Base-by-base conservation (phyloP, 257 asterid species). In the Scutellaria barbata region DNA sequence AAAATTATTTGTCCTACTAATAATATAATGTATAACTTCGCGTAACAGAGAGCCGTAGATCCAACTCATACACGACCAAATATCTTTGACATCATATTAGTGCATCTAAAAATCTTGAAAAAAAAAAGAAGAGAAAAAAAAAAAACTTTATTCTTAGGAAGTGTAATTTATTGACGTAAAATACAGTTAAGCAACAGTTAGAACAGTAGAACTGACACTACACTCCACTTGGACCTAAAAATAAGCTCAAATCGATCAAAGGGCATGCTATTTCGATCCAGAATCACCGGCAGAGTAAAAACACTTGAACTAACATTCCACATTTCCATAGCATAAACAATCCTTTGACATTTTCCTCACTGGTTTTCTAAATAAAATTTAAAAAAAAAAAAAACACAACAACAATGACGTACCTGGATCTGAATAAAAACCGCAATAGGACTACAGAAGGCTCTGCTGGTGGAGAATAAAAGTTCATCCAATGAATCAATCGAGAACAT, bases 371-470 rank as follows among this genome's bases (percentile, higher is more conserved):
- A 7, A 74, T 17, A 14, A 35, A 53, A 66, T 10, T 67, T 69
- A 30, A 52, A 53, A 42, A 22, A 41, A 1, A 53, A 22, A n/a
- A 54, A 41, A 1, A 25, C 4, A 35, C 25, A 22, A 22, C 25
- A 11, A 4, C 45, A 8, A 10, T 25, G 18, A 6, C 55, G 1
- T 25, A 90, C 99, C 98, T 95, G 99, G 91, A 95, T 92, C 97
- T 92, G 98, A 81, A 95, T 40, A 61, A 87, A 88, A 55, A 88
- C 46, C 3, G 87, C 96, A 25, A 89, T 39, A 12, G 96, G 94
- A 77, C 86, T 81, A 48, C 88, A 83, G 55, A 78, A 87, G 69
- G 93, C 94, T 82, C 82, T 85, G 90, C 95, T 89, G 55, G 96
- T 92, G 58, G 82, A 74, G 83, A 92, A 87, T 22, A 95, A 43